A percentile compares a stretch with the other conserved stretches of the same genome.
Evolutionary conservation across 441 rosid species (phyloP).

Genomic region (Erodium chrysanthum): DNA sequence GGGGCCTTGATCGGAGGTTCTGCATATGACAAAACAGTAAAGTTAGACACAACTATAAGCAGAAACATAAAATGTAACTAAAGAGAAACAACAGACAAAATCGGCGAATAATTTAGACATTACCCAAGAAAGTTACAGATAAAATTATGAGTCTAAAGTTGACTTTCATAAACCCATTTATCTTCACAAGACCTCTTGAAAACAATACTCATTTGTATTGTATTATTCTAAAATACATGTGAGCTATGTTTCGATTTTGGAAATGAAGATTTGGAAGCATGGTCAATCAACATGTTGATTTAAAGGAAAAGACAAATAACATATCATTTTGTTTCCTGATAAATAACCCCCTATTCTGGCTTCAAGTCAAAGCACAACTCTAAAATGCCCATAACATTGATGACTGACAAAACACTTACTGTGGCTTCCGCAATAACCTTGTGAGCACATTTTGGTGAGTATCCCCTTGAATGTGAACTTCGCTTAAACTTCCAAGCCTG

Average conservation of each 20-base stretch:
- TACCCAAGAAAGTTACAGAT: neutral
- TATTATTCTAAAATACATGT: neutral
- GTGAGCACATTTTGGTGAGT: slow-evolving; percentile 65
- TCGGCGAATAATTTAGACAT: neutral
- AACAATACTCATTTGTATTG: too few species aligned
- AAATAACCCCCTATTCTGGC: neutral
- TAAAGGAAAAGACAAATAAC: too few species aligned
- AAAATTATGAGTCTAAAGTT: neutral
- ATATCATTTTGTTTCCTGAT: neutral
- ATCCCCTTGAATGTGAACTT: slow-evolving; percentile 63
- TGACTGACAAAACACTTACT: slow-evolving; percentile 40
- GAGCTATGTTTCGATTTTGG: neutral
- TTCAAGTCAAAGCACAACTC: slow-evolving; percentile 5
- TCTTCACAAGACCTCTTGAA: neutral
- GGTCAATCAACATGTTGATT: too few species aligned
- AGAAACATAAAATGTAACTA: neutral
- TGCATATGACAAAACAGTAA: slow-evolving; percentile 31
- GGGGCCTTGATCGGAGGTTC: slow-evolving; percentile 59
- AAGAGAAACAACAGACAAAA: neutral
- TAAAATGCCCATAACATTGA: slow-evolving; percentile 16
- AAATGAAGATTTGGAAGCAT: too few species aligned
- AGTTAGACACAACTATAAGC: slow-evolving; percentile 12
- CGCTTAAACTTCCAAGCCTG: slow-evolving; percentile 82
- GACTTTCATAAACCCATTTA: neutral
- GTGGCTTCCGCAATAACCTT: slow-evolving; percentile 68